Evolutionary conservation across 768 basidiomycete species (phyloP), one percentile per base, ranked within the genome.

Genomic region (Trametes coccinea): DNA sequence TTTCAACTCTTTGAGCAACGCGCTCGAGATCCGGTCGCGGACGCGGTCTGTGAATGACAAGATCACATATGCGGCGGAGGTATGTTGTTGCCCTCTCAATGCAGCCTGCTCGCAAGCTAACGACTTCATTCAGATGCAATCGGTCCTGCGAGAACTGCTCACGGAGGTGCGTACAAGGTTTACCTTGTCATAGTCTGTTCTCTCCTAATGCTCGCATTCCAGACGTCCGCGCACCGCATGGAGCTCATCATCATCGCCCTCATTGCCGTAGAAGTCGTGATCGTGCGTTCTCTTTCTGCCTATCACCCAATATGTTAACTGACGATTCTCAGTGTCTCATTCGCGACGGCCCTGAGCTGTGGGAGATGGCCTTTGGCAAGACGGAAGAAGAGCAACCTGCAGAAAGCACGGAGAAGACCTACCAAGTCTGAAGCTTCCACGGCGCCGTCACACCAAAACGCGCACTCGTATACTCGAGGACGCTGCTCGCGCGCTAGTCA

Each of bases 171-270:
- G 47, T 49, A 5, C 14, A n/a, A 16, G 14, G 0, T 44, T 22
- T 60, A 31, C 16, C 31, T 29, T 31, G 3, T 10, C 33, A 13
- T 1, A 29, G 57, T 30, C 8, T 11, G 27, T 6, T 2, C 6
- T 3, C 11, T 53, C 22, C 31, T 59, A 34, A 39, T 31, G 11
- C 9, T 14, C 51, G 34, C 34, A 62, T 9, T 67, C 29, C 30
- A 96, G 92, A 92, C 93, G 3, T 92, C 91, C 4, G 84, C 82
- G 2, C 93, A 97, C 69, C 86, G 90, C 2, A 95, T 98, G 90
- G 96, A 98, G 75, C 79, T 96, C 4, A 90, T 98, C 63, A 98
- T 98, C 71, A 98, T 98, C 66, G 82, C 85, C 1, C 87, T 98
- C 51, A 97, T 98, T 69, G 92, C 95, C 0, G 93, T 97, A 10